These are phyloP conservation scores for Tetradesmus lagerheimii DNA, from an alignment of 139 green algal genomes.

Conservation along the genomic window DNA sequence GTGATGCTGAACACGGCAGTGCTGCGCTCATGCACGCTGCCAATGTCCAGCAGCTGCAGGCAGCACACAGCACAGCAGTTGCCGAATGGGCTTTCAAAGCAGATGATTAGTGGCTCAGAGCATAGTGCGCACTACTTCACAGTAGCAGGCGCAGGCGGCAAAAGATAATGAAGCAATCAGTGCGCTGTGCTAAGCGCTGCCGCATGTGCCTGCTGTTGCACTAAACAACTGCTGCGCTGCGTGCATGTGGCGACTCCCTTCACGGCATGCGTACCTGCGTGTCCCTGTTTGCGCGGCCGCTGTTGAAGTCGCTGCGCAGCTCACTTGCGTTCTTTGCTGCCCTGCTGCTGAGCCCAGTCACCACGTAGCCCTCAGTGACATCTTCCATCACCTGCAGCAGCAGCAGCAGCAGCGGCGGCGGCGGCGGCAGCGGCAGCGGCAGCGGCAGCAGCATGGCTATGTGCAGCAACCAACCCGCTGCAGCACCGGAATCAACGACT, in stretches of 20 bases:
- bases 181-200: too few relatives aligned
- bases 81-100: too few relatives aligned
- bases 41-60: constrained; percentile 64
- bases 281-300: constrained; percentile 54
- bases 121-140: too few relatives aligned
- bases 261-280: constrained; percentile 8
- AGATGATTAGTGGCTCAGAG: too few relatives aligned
- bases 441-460: too few relatives aligned
- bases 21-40: constrained; percentile 68
- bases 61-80: not conserved
- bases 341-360: constrained; percentile 53
- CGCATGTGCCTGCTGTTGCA: too few relatives aligned
- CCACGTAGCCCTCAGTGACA: constrained; percentile 50
- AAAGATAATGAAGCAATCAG: too few relatives aligned
- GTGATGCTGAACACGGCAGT: constrained; percentile 68
- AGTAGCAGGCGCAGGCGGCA: too few relatives aligned
- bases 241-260: not conserved
- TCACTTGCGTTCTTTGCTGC: constrained; percentile 55
- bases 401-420: not conserved
- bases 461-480: too few relatives aligned
- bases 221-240: too few relatives aligned
- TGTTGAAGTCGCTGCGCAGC: constrained; percentile 59
- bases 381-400: constrained; percentile 51
- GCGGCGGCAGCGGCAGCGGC: too few relatives aligned
- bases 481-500: too few relatives aligned